These are phyloP conservation scores for Vitis hybrid DNA, from an alignment of 177 flowering plant genomes.

Conservation along the genomic window DNA sequence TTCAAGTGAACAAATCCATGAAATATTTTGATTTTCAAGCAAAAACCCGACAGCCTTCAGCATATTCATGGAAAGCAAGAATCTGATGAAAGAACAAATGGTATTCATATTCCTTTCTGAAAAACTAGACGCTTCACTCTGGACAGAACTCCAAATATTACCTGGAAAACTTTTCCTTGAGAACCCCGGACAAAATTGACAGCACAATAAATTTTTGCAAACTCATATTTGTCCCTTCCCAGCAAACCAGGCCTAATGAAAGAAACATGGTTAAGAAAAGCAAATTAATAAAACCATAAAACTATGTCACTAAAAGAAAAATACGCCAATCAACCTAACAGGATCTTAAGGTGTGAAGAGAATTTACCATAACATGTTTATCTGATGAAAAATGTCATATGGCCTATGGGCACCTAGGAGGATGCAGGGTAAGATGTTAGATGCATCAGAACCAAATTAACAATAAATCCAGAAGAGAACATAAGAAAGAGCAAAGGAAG, in stretches of 20 bases:
- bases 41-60: not conserved
- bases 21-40: not conserved
- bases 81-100: not conserved
- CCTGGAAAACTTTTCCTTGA: slow-evolving; percentile 73
- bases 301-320: no score
- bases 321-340: no score
- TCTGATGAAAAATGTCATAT: slow-evolving; percentile 93
- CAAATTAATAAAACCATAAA: not conserved
- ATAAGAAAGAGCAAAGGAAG: not conserved
- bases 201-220: slow-evolving; percentile 82
- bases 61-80: not conserved
- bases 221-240: slow-evolving; percentile 81
- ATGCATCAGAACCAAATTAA: slow-evolving; percentile 5
- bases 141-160: slow-evolving; percentile 20
- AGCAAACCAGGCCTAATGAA: slow-evolving; percentile 81
- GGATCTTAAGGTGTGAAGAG: slow-evolving; percentile 5
- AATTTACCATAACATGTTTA: slow-evolving; percentile 86
- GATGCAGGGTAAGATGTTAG: slow-evolving; percentile 30
- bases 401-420: slow-evolving; percentile 92
- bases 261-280: slow-evolving; percentile 10
- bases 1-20: not conserved
- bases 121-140: not conserved
- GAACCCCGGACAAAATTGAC: slow-evolving; percentile 32
- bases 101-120: not conserved
- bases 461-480: not conserved